phyloP scores from a whole-genome alignment of 2,329 filamentous ascomycete species.

The Fusarium multiceps region DNA sequence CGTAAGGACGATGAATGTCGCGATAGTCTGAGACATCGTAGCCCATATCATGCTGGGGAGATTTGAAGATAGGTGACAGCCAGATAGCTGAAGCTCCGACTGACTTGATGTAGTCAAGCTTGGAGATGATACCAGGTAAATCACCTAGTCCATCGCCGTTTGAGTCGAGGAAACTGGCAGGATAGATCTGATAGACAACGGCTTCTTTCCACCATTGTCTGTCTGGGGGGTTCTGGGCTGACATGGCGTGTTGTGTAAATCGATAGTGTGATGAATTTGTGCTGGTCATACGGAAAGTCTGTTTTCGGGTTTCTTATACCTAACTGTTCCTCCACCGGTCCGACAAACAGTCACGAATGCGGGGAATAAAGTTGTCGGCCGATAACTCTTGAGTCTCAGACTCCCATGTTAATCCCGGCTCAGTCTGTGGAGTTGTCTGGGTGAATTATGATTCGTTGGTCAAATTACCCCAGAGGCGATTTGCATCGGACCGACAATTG shows the following conservation, averaged over 20 bases:
- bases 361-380: neutral
- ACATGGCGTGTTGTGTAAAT: neutral
- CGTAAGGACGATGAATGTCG: slow-evolving; percentile 61
- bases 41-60: slow-evolving; percentile 70
- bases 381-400: neutral
- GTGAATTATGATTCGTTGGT: slow-evolving; percentile 29
- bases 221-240: slow-evolving; percentile 1
- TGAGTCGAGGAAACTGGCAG: slow-evolving; percentile 42
- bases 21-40: slow-evolving; percentile 73
- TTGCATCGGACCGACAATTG: slow-evolving; percentile 4
- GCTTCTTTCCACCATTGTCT: slow-evolving; percentile 41
- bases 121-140: slow-evolving; percentile 40
- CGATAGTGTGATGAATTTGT: too few species aligned
- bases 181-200: slow-evolving; percentile 52
- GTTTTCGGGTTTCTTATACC: slow-evolving; percentile 2
- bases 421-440: neutral
- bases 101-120: slow-evolving; percentile 45
- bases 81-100: slow-evolving; percentile 38
- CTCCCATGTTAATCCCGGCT: neutral
- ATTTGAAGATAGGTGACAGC: slow-evolving; percentile 47
- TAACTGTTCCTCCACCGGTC: neutral
- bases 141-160: slow-evolving; percentile 42
- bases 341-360: neutral
- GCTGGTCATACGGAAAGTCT: neutral
- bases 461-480: neutral